A percentile compares a stretch with the other conserved stretches of the same genome.
Evolutionary conservation across 2,329 filamentous ascomycete genomes (phyloP).

Genomic region (Chlorencoelia australis): DNA sequence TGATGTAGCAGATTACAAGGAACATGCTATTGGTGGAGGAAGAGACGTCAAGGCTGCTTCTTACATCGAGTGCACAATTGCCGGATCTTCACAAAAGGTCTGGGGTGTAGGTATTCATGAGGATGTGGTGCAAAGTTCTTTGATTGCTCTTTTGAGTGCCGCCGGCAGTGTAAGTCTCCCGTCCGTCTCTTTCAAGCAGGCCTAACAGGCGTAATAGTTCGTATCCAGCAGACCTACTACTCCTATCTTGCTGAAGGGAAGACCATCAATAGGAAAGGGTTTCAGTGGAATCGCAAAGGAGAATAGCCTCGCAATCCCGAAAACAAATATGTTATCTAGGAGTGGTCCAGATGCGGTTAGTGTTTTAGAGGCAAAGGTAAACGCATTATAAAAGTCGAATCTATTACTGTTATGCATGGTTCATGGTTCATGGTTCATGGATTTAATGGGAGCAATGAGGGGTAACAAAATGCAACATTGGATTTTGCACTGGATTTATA

Average conservation of each 20-base stretch:
- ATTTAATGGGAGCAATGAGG: too few species aligned
- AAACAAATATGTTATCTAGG: constrained; percentile 16
- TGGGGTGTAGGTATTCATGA: constrained; percentile 91
- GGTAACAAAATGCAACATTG: too few species aligned
- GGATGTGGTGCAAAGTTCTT: constrained; percentile 81
- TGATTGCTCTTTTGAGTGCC: constrained; percentile 76
- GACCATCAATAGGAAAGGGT: too few species aligned
- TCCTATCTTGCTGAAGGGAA: constrained; percentile 53
- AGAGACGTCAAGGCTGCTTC: constrained; percentile 85
- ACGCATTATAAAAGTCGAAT: constrained; percentile 26
- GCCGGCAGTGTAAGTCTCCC: constrained; percentile 64
- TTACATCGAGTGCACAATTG: constrained; percentile 79
- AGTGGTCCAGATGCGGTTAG: constrained; percentile 27
- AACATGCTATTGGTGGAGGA: constrained; percentile 79
- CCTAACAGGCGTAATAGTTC: constrained; percentile 43
- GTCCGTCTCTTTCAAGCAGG: not conserved
- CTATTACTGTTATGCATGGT: too few species aligned
- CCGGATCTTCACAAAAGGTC: constrained; percentile 58
- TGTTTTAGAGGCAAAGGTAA: constrained; percentile 32
- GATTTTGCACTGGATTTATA: too few species aligned
- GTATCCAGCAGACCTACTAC: constrained; percentile 59
- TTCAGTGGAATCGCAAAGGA: constrained; percentile 12
- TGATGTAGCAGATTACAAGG: constrained; percentile 91
- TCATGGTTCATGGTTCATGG: too few species aligned
- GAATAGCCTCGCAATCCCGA: constrained; percentile 19